phyloP scores from a whole-genome alignment of 2,329 filamentous ascomycete species.

The Ilyonectria sp. region DNA sequence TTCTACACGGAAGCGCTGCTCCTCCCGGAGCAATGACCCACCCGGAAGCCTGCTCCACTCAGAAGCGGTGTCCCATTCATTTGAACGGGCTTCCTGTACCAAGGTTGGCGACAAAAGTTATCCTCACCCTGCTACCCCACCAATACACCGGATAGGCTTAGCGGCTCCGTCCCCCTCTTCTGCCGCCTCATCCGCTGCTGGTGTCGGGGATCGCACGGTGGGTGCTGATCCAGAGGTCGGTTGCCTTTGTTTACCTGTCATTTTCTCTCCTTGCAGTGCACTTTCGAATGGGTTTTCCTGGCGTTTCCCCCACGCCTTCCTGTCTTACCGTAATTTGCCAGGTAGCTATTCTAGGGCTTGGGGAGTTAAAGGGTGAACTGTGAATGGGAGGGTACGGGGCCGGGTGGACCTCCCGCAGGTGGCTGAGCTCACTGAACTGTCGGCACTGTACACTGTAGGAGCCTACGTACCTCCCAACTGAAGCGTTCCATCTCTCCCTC shows the following conservation, averaged over 20 bases:
- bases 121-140: neutral
- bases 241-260: neutral
- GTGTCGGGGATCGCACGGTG: neutral
- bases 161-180: slow-evolving; percentile 2
- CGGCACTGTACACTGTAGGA: slow-evolving; percentile 31
- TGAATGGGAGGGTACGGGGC: slow-evolving; percentile 6
- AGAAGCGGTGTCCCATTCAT: neutral
- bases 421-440: slow-evolving; percentile 13
- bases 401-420: slow-evolving; percentile 18
- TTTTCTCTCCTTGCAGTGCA: neutral
- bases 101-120: neutral
- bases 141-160: neutral
- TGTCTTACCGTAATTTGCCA: neutral
- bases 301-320: neutral
- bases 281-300: neutral
- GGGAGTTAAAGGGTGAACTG: neutral
- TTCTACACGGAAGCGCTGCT: neutral
- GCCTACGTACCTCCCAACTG: slow-evolving; percentile 9
- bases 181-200: neutral
- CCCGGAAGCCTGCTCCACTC: neutral
- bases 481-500: slow-evolving; percentile 1
- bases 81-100: neutral
- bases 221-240: neutral
- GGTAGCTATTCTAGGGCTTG: neutral
- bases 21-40: no score